These are phyloP conservation scores for Lentinula guzmanii DNA, from an alignment of 768 basidiomycete species.

Conservation along the genomic window DNA sequence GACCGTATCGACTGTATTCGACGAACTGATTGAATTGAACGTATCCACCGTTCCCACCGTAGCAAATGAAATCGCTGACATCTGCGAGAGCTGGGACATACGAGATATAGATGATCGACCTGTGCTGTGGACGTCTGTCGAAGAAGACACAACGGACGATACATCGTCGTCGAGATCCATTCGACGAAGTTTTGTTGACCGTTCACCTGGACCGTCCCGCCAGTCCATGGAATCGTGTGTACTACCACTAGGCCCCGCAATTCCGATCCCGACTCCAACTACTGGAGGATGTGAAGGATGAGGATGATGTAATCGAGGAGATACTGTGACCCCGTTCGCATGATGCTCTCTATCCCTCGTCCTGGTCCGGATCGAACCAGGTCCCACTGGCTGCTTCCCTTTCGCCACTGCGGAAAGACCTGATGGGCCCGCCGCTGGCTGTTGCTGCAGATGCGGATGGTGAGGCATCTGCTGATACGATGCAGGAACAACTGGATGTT, in stretches of 20 bases:
- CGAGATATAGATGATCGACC: conserved; percentile 28
- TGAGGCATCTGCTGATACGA: conserved; percentile 31
- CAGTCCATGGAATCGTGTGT: conserved; percentile 11
- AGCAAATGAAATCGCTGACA: conserved; percentile 76
- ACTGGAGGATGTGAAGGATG: not conserved
- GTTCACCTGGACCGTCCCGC: conserved; percentile 43
- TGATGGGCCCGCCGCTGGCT: not conserved
- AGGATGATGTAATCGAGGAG: not conserved
- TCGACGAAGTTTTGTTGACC: conserved; percentile 70
- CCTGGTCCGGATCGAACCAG: conserved; percentile 46
- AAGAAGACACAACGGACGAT: conserved; percentile 60
- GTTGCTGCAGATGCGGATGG: conserved; percentile 46
- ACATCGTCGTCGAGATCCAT: conserved; percentile 87
- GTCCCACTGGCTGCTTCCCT: not conserved
- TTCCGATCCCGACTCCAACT: not conserved
- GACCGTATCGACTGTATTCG: not conserved
- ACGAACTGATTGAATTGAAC: not conserved
- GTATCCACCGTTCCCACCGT: conserved; percentile 37
- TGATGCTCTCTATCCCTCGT: conserved; percentile 37
- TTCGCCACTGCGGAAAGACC: not conserved
- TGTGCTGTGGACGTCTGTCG: conserved; percentile 75
- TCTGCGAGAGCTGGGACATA: conserved; percentile 11
- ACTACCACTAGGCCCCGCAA: not conserved
- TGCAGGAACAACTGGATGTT: conserved; percentile 34
- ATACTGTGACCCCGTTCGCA: conserved; percentile 32